Base-by-base conservation (phyloP, 2,329 filamentous ascomycete species). In the Clonostachys rhizophaga region DNA sequence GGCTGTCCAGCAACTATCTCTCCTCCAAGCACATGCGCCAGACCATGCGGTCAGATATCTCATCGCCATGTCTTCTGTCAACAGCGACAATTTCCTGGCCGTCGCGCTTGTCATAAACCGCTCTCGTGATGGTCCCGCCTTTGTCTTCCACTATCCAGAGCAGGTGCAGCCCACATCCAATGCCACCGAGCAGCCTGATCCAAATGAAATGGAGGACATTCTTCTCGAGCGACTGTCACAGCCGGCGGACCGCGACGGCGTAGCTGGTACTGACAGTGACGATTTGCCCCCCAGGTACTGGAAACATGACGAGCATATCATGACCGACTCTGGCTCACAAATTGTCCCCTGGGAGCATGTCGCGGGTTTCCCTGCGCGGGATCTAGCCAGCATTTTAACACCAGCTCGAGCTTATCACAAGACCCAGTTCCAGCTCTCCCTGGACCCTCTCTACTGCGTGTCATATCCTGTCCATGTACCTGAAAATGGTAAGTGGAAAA, bases 141-240 rank as follows among this genome's bases (percentile, higher is more conserved):
- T 94, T 57, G 86, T 94, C 57, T 95, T 91, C 65, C 89, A 95
- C 66, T 94, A 94, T 59, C 90, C 90, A n/a, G 78, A 84, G n/a
- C 64, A 70, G 42, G 72, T 80, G 40, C 47, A 37, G 40, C 40
- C 12, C n/a, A 62, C 52, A 58, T 54, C 64, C 14, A 64, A 66
- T 30, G 61, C 63, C n/a, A 54, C 62, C 6, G 60, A 58, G 14
- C 52, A 63, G 14, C 60, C 64, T 12, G 67, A 62, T 35, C 49
- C 49, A 37, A 50, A 40, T 18, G 74, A 79, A 43, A 68, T 77
- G 20, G 78, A 82, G 45, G 79, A 82, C 51, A 63, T 69, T 20
- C 60, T 79, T 14, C 64, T 75, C 12, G 73, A 78, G 51, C 69
- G 72, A 35, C 64, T 74, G 34, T 62, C 69, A 2, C 67, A 70